Base-by-base conservation (phyloP, 345 rosid species). In the Cardamine resedifolia region DNA sequence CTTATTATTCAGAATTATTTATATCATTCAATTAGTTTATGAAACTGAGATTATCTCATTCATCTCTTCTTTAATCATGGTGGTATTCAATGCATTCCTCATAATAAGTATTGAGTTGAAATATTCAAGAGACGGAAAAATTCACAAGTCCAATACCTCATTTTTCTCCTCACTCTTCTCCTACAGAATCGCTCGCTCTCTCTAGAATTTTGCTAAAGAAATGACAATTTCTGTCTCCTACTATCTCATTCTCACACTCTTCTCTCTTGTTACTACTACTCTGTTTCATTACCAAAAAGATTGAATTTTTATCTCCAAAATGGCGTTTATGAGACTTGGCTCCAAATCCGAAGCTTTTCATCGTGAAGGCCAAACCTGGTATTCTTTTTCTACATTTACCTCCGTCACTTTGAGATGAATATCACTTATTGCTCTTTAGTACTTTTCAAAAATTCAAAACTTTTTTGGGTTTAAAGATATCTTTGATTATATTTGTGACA, bases 251-350 rank as follows among this genome's bases (percentile, higher is more conserved):
- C 66, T 57, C 62, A 57, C 62, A 18, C 62, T 33, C 24, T 6
- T 51, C 57, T 61, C 26, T 50, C 52, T 41, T 26, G 12, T 33
- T 44, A 14, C 12, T 60, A 66, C 60, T 26, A 4, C 58, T 66
- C 66, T 45, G 33, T 67, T 44, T 36, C 66, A 34, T 56, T 57
- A 47, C 50, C 3, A 43, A 64, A 15, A 52, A 68, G 48, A 68
- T 67, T 68, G 14, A 6, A 16, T n/a, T 6, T 53, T 51, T 23
- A 19, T 27, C 51, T 75, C 41, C 47, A 63, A 5, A 38, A 89
- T 89, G 96, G 87, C 90, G 6, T 82, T 74, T 81, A 79, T 89
- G 86, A 87, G 86, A 82, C 81, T 87, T 15, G 92, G 96, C 66
- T 87, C 92, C 41, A 89, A 89, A 78, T 68, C 96, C 41, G 92